Evolutionary conservation across 176 grass and related monocot species (phyloP).

Genomic region (Tuctoria greenei): DNA sequence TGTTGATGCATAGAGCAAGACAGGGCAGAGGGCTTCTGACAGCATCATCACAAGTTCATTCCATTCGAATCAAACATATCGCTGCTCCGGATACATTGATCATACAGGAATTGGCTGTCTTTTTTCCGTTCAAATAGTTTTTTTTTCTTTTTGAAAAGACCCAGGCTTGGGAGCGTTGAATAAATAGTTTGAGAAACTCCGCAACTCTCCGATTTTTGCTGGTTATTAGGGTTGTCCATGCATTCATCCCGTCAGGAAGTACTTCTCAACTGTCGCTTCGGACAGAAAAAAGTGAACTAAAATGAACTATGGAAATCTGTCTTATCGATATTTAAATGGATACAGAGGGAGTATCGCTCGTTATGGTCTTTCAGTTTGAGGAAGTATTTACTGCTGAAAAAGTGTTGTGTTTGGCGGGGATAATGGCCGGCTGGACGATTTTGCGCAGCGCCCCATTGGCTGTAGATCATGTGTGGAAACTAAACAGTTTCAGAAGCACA

Average conservation of each 20-base stretch:
- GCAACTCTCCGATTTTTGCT: neutral
- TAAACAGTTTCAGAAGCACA: too few relatives aligned
- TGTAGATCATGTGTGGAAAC: neutral
- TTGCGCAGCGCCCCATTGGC: neutral
- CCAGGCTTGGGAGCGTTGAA: too few relatives aligned
- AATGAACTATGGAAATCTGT: too few relatives aligned
- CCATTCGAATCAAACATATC: neutral
- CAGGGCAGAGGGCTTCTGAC: neutral
- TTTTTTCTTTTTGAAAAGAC: too few relatives aligned
- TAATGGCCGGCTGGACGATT: neutral
- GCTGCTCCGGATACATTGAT: neutral
- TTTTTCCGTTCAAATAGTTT: neutral
- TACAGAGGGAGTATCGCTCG: too few relatives aligned
- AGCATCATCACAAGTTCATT: constrained; percentile 6
- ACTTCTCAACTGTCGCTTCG: too few relatives aligned
- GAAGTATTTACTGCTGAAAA: neutral
- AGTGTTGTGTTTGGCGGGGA: neutral
- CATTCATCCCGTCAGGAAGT: neutral
- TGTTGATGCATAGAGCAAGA: neutral
- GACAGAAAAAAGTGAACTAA: too few relatives aligned
- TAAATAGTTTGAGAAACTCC: too few relatives aligned
- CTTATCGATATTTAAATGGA: too few relatives aligned
- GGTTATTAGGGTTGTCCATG: neutral
- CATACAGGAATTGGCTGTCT: neutral
- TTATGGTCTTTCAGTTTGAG: neutral